Evolutionary conservation across 202 grass and related monocot species (phyloP), one percentile per base, ranked within the genome.

Genomic region (Setaria viridis): DNA sequence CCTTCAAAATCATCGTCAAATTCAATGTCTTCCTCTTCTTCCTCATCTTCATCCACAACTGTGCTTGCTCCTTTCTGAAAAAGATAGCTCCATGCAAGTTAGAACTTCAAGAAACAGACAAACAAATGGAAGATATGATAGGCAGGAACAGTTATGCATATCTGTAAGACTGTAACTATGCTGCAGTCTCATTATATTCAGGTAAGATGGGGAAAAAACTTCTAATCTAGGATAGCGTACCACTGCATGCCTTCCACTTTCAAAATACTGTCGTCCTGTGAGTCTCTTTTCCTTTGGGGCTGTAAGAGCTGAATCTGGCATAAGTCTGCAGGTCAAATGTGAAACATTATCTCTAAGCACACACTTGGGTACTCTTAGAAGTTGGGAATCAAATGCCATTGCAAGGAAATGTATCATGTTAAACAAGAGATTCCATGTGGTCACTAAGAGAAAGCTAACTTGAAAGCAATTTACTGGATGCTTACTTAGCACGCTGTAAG

Each of bases 1-100:
- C 97, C 97, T 93, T 99, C 94, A 79, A 96, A 94, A 82, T 97
- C 97, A 76, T 97, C 94, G 66, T 99, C 94, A 37, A 99, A 89
- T 8, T 99, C 94, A 7, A 94, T 93, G 72, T 97, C 97, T 80
- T 99, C 93, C 83, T 99, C 97, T 53, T 97, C 92, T 56, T 97
- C 97, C 55, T 97, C 94, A 15, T 83, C 91, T 59, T 84, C 97
- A 21, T 97, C 97, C 34, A 77, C 89, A 77, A 90, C 85, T 74
- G 92, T 85, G 91, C 80, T 81, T 84, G 92, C 87, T 66, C 94
- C 94, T 97, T 94, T 99, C 94, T 99, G 90, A 72, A 74, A 72
- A 67, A 79, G 49, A 63, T 20, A 76, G 20, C 70, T 79, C 50
- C 37, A 78, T 72, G 72, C 37, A 54, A 35, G 30, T 16, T 74